Evolutionary conservation across 805 yeast species (phyloP).

Genomic region (Myxozyma geophila): DNA sequence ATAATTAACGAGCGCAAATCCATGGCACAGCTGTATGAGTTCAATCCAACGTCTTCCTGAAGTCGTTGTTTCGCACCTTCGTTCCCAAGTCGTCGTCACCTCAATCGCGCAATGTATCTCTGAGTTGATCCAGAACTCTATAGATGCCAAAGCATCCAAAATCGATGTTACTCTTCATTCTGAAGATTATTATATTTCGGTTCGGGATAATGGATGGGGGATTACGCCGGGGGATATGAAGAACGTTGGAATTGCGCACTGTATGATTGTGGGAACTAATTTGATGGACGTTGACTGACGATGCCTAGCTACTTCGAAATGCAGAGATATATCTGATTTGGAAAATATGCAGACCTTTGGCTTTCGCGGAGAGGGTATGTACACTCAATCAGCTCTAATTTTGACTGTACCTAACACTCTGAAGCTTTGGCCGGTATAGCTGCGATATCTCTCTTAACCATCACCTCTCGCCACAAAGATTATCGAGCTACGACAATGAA

Average conservation of each 20-base stretch:
- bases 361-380: constrained; percentile 36
- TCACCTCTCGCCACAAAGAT: constrained; percentile 50
- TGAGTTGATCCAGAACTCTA: constrained; percentile 32
- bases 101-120: constrained; percentile 25
- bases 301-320: constrained; percentile 53
- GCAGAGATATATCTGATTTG: constrained; percentile 43
- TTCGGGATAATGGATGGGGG: constrained; percentile 69
- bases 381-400: too few species aligned
- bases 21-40: not conserved
- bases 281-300: not conserved
- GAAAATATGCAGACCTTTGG: constrained; percentile 30
- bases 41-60: constrained; percentile 13
- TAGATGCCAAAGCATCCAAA: constrained; percentile 31
- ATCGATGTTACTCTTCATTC: constrained; percentile 22
- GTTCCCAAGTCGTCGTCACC: constrained; percentile 24
- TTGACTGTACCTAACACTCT: too few species aligned
- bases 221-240: constrained; percentile 53
- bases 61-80: constrained; percentile 10
- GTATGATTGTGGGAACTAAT: constrained; percentile 9
- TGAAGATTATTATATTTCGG: constrained; percentile 36
- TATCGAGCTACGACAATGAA: constrained; percentile 20
- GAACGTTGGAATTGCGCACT: constrained; percentile 49
- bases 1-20: not conserved
- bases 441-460: constrained; percentile 47
- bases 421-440: constrained; percentile 54